Conservation (phyloP, 2,329 filamentous ascomycete species). For the Verticillium dahliae region DNA sequence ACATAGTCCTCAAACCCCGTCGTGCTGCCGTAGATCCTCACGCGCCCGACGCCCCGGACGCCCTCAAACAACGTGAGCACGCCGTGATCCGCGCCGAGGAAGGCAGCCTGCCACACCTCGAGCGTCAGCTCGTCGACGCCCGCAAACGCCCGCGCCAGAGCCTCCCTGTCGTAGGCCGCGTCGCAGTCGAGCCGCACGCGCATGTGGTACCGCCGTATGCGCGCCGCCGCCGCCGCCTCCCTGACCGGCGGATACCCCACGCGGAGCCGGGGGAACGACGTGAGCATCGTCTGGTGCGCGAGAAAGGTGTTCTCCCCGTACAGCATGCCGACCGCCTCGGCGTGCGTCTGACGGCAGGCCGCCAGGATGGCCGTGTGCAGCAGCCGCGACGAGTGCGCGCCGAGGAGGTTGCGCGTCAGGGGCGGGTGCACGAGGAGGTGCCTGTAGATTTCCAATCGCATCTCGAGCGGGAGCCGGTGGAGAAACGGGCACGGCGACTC, state of each 20-base stretch:
- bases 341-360: slow-evolving; percentile 31
- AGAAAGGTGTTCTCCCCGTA: slow-evolving; percentile 37
- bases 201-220: slow-evolving; percentile 31
- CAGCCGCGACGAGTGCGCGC: neutral
- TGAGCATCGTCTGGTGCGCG: slow-evolving; percentile 32
- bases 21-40: slow-evolving; percentile 27
- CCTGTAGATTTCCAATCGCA: slow-evolving; percentile 39
- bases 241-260: slow-evolving; percentile 22
- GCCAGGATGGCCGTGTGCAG: slow-evolving; percentile 32
- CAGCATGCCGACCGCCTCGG: slow-evolving; percentile 32
- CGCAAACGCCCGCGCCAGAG: slow-evolving; percentile 25
- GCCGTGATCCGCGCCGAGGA: slow-evolving; percentile 28
- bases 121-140: slow-evolving; percentile 31
- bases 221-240: slow-evolving; percentile 18
- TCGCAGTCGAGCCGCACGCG: slow-evolving; percentile 33
- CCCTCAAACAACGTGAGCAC: slow-evolving; percentile 34
- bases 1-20: slow-evolving; percentile 35
- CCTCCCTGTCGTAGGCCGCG: slow-evolving; percentile 21
- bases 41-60: slow-evolving; percentile 30
- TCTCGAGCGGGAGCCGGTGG: slow-evolving; percentile 31
- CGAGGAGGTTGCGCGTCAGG: neutral
- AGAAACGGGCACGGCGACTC: slow-evolving; percentile 20
- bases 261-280: slow-evolving; percentile 32
- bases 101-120: slow-evolving; percentile 29
- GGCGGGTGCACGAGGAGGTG: slow-evolving; percentile 31